These are phyloP conservation scores for Leptomonas pyrrhocoris DNA, from an alignment of 208 protist genomes.

Conservation along the genomic window DNA sequence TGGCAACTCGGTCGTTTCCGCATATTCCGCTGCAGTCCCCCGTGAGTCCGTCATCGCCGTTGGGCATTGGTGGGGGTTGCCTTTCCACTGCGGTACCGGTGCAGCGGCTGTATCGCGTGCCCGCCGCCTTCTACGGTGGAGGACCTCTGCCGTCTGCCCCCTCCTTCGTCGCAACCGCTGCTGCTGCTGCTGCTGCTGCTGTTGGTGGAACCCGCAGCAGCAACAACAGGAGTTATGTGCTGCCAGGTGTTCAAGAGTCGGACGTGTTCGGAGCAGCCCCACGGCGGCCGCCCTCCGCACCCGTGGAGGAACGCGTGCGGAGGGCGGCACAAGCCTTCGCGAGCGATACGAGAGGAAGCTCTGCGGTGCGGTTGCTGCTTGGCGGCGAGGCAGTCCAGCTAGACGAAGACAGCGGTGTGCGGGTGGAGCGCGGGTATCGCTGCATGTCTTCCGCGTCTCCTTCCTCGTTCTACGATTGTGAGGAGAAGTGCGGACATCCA, in stretches of 20 bases:
- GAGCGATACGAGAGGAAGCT: background rate
- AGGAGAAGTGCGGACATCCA: background rate
- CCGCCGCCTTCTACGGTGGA: constrained; percentile 4
- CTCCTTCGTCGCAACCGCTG: too few species aligned
- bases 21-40: background rate
- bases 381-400: background rate
- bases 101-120: constrained; percentile 12
- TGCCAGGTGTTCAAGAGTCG: background rate
- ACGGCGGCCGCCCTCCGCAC: background rate
- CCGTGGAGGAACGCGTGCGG: constrained; percentile 21
- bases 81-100: constrained; percentile 23
- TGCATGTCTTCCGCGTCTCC: background rate
- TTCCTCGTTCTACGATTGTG: background rate
- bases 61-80: background rate
- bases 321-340: constrained; percentile 24
- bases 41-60: background rate
- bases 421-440: constrained; percentile 24
- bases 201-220: background rate
- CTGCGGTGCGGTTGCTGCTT: background rate
- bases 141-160: too few species aligned
- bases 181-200: background rate
- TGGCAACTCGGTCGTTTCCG: background rate
- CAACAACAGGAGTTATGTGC: background rate
- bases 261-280: background rate
- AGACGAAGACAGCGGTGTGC: background rate